Evolutionary conservation across 108 stramenopile genomes (phyloP), one percentile per base, ranked within the genome.

Genomic region (Bacterosira constricta): DNA sequence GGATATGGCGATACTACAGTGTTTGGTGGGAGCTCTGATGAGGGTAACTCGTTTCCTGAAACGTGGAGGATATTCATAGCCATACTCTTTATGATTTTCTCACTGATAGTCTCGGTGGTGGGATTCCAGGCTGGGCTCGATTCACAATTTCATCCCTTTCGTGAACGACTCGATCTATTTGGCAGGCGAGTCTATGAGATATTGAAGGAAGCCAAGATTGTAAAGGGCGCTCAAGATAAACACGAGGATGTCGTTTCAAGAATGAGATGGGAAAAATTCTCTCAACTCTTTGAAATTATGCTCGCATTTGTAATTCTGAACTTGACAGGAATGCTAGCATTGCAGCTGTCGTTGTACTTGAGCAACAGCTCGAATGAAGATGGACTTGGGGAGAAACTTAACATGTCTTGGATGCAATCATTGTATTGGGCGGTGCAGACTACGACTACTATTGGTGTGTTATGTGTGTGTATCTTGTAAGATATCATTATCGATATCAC

Each of bases 341-440:
- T 72, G 6, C 68, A 46, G 26, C 38, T 75, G 17, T 71, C 68
- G 25, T 37, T 82, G 20, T 37, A 25, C 2, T 25, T 68, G 10
- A n/a, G n/a, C n/a, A n/a, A n/a, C n/a, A n/a, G n/a, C n/a, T n/a
- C n/a, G n/a, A n/a, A n/a, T n/a, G n/a, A n/a, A n/a, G n/a, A n/a
- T n/a, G n/a, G n/a, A n/a, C 82, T 77, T 21, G 47, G 23, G 4
- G 74, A 80, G 27, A 55, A 27, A 15, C 32, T 52, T 1, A 21
- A 66, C 6, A 77, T 79, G 77, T 65, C 37, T 36, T 86, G 79
- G 82, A 83, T 86, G 82, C 73, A 80, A 47, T 70, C 82, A 3
- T 64, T 86, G 1, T 86, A 86, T 39, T 86, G 85, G 85, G 79
- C 82, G 1, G 73, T 83, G 21, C 85, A 85, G 39, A 83, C 78